Evolutionary conservation across 2,329 filamentous ascomycete genomes (phyloP).

Genomic region (Sclerotinia borealis): DNA sequence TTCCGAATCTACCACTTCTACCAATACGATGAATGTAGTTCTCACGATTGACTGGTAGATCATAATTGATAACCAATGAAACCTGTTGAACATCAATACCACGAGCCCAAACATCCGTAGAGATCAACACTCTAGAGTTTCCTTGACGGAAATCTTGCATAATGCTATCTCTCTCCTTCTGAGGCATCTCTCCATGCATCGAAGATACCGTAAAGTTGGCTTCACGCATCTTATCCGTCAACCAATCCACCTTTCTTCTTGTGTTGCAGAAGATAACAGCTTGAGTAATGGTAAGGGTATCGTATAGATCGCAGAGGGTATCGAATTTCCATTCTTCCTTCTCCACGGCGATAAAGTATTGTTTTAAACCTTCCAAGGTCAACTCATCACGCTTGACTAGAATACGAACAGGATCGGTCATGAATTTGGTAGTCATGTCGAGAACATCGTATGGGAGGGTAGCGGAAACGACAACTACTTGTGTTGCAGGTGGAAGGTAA

Average conservation of each 20-base stretch:
- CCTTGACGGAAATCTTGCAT: constrained; percentile 99
- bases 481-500: constrained; percentile 90
- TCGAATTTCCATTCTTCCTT: constrained; percentile 99
- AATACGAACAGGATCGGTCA: constrained; percentile 95
- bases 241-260: constrained; percentile 96
- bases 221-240: constrained; percentile 98
- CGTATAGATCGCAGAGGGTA: constrained; percentile 96
- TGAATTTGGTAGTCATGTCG: constrained; percentile 99
- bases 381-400: constrained; percentile 98
- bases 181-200: constrained; percentile 99
- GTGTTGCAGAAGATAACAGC: constrained; percentile 99
- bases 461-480: constrained; percentile 96
- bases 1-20: constrained; percentile 87
- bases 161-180: constrained; percentile 96
- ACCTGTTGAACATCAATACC: constrained; percentile 99
- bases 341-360: constrained; percentile 98
- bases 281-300: constrained; percentile 96
- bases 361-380: constrained; percentile 94
- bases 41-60: constrained; percentile 95
- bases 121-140: constrained; percentile 92
- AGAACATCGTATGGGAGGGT: constrained; percentile 97
- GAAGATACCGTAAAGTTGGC: constrained; percentile 97
- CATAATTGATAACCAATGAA: constrained; percentile 97
- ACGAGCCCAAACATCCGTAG: constrained; percentile 95
- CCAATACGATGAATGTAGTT: constrained; percentile 99